Base-by-base conservation (phyloP, 495 filamentous ascomycete genomes). In the Talaromyces adpressus region DNA sequence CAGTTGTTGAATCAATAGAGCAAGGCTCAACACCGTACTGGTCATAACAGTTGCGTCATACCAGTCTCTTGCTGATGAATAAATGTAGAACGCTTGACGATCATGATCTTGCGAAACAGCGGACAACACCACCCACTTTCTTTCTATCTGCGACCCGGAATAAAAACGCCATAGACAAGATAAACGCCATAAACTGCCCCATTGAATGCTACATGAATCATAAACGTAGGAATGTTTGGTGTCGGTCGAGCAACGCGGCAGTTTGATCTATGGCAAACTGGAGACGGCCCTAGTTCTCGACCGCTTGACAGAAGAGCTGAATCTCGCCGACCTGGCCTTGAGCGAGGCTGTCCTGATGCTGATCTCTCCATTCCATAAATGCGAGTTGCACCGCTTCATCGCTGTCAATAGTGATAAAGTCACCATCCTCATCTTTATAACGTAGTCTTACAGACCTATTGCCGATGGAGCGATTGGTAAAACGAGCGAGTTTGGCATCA, bases 371-470 rank as follows among this genome's bases (percentile, higher is more conserved):
- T 66, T 93, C 92, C 74, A 92, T 86, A 69, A 98, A 97, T 18
- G 94, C 94, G 53, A 91, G 89, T 66, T 92, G 89, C 23, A 98
- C 93, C 62, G 96, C 94, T 67, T 98, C 94, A 67, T 98, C 93
- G 61, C 88, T 91, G 69, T 93, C 87, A 66, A 98, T 98, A 18
- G 86, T 93, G 52, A 98, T 90, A 69, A 87, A 92, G 70, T 98
- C 95, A 11, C 89, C 90, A 66, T 97, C 91, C 63, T 96, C 93
- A 70, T 98, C 95, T 56, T 87, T 83, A 74, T 98, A 98, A 63
- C 90, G 89, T 53, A 98, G 75, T 72, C 90, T 89, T 64, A 95
- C 82, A 58, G 86, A 86, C 63, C 90, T 90, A 67, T 81, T 84
- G 62, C 86, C 85, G 68, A 96, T 92, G 16, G 89, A 91, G 65